Conservation (phyloP, 495 filamentous ascomycete species). For the Hypoxylon cercidicola region DNA sequence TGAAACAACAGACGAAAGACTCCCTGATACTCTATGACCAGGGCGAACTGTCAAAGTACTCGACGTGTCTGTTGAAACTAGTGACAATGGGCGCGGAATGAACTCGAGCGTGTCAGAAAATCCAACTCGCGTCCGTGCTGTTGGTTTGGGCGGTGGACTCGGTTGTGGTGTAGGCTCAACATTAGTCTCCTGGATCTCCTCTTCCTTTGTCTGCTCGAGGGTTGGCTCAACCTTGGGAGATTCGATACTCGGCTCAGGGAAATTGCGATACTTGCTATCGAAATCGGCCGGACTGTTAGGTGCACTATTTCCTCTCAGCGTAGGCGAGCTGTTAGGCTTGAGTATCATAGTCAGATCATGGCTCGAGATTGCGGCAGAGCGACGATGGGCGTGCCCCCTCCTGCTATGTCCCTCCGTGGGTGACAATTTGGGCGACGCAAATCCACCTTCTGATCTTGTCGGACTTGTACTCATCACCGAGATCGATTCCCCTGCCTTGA, state of each 20-base stretch:
- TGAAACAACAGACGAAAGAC: conserved; percentile 70
- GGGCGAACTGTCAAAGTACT: conserved; percentile 71
- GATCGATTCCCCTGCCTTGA: conserved; percentile 64
- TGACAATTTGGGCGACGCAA: conserved; percentile 60
- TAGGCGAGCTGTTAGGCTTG: conserved; percentile 62
- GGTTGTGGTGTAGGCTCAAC: conserved; percentile 32
- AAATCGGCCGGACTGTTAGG: conserved; percentile 73
- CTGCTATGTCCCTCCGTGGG: conserved; percentile 59
- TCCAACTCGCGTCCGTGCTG: conserved; percentile 62
- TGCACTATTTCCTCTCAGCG: conserved; percentile 68
- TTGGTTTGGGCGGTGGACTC: conserved; percentile 50
- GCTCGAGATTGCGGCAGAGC: conserved; percentile 87
- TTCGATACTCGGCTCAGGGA: conserved; percentile 45
- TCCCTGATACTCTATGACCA: conserved; percentile 70
- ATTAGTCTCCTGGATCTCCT: conserved; percentile 26
- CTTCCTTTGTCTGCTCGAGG: conserved; percentile 11
- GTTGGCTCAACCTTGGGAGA: conserved; percentile 9
- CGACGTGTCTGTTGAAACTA: conserved; percentile 78
- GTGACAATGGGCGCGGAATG: conserved; percentile 76
- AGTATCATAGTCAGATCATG: conserved; percentile 82
- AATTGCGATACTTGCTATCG: conserved; percentile 48
- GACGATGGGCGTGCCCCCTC: conserved; percentile 82
- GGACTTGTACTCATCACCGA: conserved; percentile 71
- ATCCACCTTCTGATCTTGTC: conserved; percentile 67
- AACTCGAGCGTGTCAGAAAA: conserved; percentile 72